Evolutionary conservation across 2,329 filamentous ascomycete genomes (phyloP).

Genomic region (Pseudopithomyces maydicus): DNA sequence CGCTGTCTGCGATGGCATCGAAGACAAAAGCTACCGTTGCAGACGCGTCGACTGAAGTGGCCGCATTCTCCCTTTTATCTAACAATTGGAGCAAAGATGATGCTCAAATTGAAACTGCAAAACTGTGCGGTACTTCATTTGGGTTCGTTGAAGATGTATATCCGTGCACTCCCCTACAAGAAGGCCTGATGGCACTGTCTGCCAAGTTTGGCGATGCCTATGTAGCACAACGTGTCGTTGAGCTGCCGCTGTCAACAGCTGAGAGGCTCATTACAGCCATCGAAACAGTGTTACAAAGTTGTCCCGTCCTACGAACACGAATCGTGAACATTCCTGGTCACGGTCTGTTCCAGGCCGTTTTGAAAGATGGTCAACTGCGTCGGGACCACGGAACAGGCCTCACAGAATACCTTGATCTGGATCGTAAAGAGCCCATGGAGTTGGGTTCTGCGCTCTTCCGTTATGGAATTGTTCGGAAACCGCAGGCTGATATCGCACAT

Average conservation of each 20-base stretch:
- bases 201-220: slow-evolving; percentile 45
- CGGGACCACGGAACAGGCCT: slow-evolving; percentile 36
- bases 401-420: slow-evolving; percentile 39
- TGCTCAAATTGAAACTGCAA: slow-evolving; percentile 45
- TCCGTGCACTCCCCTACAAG: slow-evolving; percentile 50
- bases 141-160: slow-evolving; percentile 46
- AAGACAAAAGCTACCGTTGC: slow-evolving; percentile 30
- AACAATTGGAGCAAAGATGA: slow-evolving; percentile 32
- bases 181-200: slow-evolving; percentile 48
- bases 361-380: slow-evolving; percentile 36
- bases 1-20: slow-evolving; percentile 53
- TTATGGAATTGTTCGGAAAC: slow-evolving; percentile 41
- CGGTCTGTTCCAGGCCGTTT: slow-evolving; percentile 46
- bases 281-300: slow-evolving; percentile 35
- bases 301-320: slow-evolving; percentile 47
- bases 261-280: slow-evolving; percentile 44
- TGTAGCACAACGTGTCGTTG: slow-evolving; percentile 44
- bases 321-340: slow-evolving; percentile 44
- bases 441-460: slow-evolving; percentile 47
- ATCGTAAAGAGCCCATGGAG: slow-evolving; percentile 44
- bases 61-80: slow-evolving; percentile 41
- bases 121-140: slow-evolving; percentile 33
- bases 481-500: slow-evolving; percentile 33
- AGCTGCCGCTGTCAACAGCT: slow-evolving; percentile 38
- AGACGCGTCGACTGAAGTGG: slow-evolving; percentile 26